Conservation (phyloP, 306 rosid species). For the Ammopiptanthus mongolicus region DNA sequence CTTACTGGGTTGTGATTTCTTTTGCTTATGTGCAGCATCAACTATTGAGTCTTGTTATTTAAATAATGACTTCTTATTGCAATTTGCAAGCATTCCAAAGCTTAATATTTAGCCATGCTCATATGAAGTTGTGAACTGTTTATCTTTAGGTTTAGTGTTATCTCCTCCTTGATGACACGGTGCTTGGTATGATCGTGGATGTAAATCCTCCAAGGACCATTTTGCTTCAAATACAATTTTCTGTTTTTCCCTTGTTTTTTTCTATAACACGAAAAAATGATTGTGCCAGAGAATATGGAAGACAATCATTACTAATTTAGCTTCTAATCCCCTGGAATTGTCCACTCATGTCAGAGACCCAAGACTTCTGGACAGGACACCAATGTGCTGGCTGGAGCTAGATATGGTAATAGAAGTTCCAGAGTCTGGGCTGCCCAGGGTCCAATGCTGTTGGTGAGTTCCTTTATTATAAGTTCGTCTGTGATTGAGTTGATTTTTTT, state of each 20-base stretch:
- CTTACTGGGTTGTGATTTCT: background rate
- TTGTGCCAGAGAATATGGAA: background rate
- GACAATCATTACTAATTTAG: background rate
- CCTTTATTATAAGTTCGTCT: background rate
- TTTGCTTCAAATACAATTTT: conserved; percentile 7
- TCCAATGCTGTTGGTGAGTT: conserved; percentile 78
- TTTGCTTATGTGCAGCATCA: background rate
- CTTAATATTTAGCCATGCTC: background rate
- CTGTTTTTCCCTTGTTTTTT: background rate
- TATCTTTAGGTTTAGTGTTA: background rate
- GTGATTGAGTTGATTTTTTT: background rate
- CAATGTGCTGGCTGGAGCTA: conserved; percentile 67
- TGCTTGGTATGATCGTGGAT: background rate
- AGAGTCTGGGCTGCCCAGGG: conserved; percentile 68
- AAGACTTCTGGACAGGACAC: conserved; percentile 62
- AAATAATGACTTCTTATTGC: background rate
- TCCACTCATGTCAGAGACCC: conserved; percentile 48
- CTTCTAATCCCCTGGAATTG: conserved; percentile 14
- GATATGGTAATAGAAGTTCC: conserved; percentile 66
- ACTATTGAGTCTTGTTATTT: background rate
- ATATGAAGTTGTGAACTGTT: background rate
- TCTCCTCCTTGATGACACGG: background rate
- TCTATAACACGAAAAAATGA: background rate
- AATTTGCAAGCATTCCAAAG: background rate
- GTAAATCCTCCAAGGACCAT: background rate